Evolutionary conservation across 306 rosid genomes (phyloP), one percentile per base, ranked within the genome.

Genomic region (Cucumis melo): DNA sequence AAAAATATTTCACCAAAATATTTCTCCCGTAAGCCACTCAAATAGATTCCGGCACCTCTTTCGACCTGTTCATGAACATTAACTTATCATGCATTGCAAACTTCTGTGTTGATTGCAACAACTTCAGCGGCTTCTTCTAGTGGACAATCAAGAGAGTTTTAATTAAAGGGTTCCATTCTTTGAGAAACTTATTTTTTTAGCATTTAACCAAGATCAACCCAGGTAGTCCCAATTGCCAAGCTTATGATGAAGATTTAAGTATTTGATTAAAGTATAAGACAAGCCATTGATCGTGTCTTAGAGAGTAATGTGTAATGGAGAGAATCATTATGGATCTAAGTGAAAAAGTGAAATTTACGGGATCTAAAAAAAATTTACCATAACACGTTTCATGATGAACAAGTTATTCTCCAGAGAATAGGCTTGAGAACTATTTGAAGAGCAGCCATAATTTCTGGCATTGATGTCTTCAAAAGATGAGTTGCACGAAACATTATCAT

Each of bases 1-100:
- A 87, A 78, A 76, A 94, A 94, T 75, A 88, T 74, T 83, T 93
- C 98, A 62, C 98, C 97, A 82, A 93, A 91, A 79, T 93, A 82
- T 76, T 90, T 94, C 87, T 94, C 98, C 80, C 97, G 88, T 75
- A 90, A 84, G 73, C 98, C 98, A 78, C 97, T 94, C 60, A 91
- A 84, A 78, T 94, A 94, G 82, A 94, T 94, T 56, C 96, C 82
- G 67, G 97, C 80, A 75, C 98, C 97, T 81, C 78, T 94, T 88
- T 94, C 98, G 57, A 94, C 95, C 98, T 91, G 91, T 79, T 81
- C 24, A 79, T 78, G 39, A 79, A 54, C 70, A 77, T 44, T 55
- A 87, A 51, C 51, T 57, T 63, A 51, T 82, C 68, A 83, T 74
- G 61, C 67, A 46, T 41, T 24, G 20, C 20, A 19, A 41, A 21